Evolutionary conservation across 345 rosid species (phyloP).

Genomic region (Salix purpurea): DNA sequence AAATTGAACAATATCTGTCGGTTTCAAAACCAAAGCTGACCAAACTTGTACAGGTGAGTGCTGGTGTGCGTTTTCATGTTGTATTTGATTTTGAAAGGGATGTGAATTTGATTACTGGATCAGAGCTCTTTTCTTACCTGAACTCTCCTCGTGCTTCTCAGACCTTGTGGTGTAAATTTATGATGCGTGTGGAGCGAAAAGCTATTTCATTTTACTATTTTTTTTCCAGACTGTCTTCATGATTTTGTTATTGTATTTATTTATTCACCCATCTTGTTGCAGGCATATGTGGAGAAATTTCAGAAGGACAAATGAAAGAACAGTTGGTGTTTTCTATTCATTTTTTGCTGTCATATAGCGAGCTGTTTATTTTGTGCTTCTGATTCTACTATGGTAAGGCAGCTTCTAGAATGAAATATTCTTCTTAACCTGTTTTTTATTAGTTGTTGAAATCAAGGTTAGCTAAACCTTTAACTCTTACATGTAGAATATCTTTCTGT

Average conservation of each 20-base stretch:
- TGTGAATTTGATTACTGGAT: neutral
- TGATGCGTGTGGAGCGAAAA: neutral
- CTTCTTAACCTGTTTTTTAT: constrained; percentile 8
- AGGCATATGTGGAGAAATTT: constrained; percentile 56
- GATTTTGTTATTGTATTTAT: constrained; percentile 3
- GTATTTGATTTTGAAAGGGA: neutral
- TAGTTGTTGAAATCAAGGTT: constrained; percentile 11
- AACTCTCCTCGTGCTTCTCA: neutral
- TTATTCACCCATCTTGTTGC: constrained; percentile 16
- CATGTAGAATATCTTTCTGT: constrained; percentile 24
- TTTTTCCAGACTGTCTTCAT: neutral
- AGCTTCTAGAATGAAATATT: constrained; percentile 6
- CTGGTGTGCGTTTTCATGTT: neutral
- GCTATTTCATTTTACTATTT: neutral
- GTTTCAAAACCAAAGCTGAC: constrained; percentile 78
- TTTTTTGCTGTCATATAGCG: constrained; percentile 5
- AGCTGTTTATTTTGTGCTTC: neutral
- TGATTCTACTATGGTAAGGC: constrained; percentile 9
- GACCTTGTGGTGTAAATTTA: neutral
- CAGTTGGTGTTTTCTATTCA: constrained; percentile 1
- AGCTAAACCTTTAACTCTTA: constrained; percentile 14
- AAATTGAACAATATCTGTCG: constrained; percentile 77
- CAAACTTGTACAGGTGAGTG: constrained; percentile 87
- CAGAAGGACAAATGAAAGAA: constrained; percentile 44
- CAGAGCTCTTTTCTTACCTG: neutral